A percentile compares a stretch with the other conserved stretches of the same genome.
Conservation (phyloP, 805 yeast species). For the baker's yeast (Saccharomyces cerevisiae) region DNA sequence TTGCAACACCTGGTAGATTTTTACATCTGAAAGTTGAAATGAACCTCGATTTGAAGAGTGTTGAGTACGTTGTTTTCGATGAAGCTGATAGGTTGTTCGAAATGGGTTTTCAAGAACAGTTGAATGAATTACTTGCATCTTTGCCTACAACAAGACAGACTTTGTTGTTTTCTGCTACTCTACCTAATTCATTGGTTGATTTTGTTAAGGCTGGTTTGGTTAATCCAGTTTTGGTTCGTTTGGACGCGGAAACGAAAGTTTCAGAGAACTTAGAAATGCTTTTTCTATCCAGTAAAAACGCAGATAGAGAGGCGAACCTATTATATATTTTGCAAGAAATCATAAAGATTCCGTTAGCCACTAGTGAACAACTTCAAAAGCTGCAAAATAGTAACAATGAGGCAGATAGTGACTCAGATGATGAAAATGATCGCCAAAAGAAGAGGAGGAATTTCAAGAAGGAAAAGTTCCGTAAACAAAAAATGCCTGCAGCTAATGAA, state of each 20-base stretch:
- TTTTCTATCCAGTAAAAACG: constrained; percentile 68
- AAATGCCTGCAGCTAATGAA: constrained; percentile 71
- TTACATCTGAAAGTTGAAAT: constrained; percentile 92
- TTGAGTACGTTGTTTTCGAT: constrained; percentile 90
- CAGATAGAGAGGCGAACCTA: constrained; percentile 85
- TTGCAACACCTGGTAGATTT: constrained; percentile 97
- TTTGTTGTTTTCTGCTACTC: constrained; percentile 85
- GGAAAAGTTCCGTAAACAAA: constrained; percentile 40
- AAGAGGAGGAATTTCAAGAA: constrained; percentile 32
- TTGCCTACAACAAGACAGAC: constrained; percentile 82
- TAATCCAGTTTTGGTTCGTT: constrained; percentile 84
- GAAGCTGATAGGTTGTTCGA: constrained; percentile 96
- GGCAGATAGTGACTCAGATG: constrained; percentile 44
- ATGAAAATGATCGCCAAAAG: constrained; percentile 16
- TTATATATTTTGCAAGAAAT: constrained; percentile 71
- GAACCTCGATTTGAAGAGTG: constrained; percentile 72
- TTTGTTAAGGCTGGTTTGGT: constrained; percentile 95
- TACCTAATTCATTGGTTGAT: constrained; percentile 86
- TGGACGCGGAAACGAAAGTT: constrained; percentile 87
- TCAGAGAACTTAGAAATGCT: constrained; percentile 89
- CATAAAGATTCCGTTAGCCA: constrained; percentile 74
- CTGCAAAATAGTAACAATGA: constrained; percentile 41
- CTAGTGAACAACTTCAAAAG: constrained; percentile 55
- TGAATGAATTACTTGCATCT: constrained; percentile 78
- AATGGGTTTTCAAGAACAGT: constrained; percentile 90